phyloP scores from a whole-genome alignment of 768 basidiomycete genomes.

The Pulveroboletus sp. region DNA sequence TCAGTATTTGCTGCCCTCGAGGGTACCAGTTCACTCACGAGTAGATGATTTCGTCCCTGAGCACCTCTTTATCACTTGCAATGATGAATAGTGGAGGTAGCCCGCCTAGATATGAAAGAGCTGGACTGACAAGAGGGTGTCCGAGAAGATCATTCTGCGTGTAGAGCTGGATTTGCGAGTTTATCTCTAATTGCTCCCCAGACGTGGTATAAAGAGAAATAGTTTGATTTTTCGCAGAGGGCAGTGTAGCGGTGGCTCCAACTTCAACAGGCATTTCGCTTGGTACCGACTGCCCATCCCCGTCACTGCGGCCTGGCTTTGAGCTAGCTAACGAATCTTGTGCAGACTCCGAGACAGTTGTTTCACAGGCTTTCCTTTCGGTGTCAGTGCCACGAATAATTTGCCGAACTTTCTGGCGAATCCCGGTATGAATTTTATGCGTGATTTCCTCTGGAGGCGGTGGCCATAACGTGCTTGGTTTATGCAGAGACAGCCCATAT shows the following conservation, averaged over 20 bases:
- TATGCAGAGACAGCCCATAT: slow-evolving; percentile 76
- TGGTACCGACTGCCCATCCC: slow-evolving; percentile 15
- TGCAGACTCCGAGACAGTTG: background rate
- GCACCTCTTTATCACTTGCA: slow-evolving; percentile 85
- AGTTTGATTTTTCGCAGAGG: slow-evolving; percentile 40
- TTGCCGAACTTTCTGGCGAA: slow-evolving; percentile 62
- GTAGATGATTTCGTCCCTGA: slow-evolving; percentile 91
- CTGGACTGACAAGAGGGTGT: slow-evolving; percentile 85
- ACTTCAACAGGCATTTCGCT: slow-evolving; percentile 41
- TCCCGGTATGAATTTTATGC: slow-evolving; percentile 49
- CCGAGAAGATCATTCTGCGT: slow-evolving; percentile 71
- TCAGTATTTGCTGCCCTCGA: background rate
- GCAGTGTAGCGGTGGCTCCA: slow-evolving; percentile 46
- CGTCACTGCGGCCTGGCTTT: slow-evolving; percentile 8
- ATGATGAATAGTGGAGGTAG: slow-evolving; percentile 84
- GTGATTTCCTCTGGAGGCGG: slow-evolving; percentile 69
- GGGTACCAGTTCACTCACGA: slow-evolving; percentile 44
- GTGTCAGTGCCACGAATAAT: slow-evolving; percentile 40
- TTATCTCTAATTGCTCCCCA: slow-evolving; percentile 55
- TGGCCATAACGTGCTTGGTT: slow-evolving; percentile 77
- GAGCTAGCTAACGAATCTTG: slow-evolving; percentile 6
- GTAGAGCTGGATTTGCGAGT: slow-evolving; percentile 83
- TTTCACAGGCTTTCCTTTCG: slow-evolving; percentile 7
- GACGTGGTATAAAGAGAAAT: slow-evolving; percentile 42
- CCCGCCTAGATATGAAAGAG: slow-evolving; percentile 81